Percentiles rank a stretch among this genome's conserved stretches.
These are phyloP conservation scores for Globisporangium paroecandrum DNA, from an alignment of 352 stramenopile genomes.

Conservation along the genomic window DNA sequence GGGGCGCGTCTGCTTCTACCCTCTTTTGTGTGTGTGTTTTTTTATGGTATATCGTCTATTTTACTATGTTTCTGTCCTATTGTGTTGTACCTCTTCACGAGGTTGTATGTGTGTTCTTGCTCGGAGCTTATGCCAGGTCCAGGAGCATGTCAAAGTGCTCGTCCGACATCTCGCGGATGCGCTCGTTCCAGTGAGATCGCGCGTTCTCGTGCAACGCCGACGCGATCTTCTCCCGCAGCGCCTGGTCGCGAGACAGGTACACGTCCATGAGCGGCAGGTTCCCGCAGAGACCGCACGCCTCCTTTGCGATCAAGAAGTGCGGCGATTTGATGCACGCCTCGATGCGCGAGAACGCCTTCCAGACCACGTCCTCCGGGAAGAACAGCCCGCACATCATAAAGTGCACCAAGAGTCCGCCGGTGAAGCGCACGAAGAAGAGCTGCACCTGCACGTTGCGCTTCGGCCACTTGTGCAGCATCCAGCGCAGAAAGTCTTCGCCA, in stretches of 20 bases:
- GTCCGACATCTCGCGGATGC: constrained; percentile 74
- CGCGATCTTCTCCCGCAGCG: constrained; percentile 55
- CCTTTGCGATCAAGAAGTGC: constrained; percentile 72
- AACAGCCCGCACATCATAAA: constrained; percentile 59
- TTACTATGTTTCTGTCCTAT: constrained; percentile 12
- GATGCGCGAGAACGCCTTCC: constrained; percentile 48
- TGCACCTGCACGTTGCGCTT: constrained; percentile 68
- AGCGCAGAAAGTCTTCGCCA: constrained; percentile 55
- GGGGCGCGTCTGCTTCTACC: neutral
- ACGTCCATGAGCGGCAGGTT: constrained; percentile 71
- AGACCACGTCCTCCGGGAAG: constrained; percentile 44
- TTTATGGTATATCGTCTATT: constrained; percentile 12
- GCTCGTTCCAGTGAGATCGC: constrained; percentile 66
- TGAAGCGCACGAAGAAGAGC: constrained; percentile 74
- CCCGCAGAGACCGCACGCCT: constrained; percentile 57
- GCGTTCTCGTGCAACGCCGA: constrained; percentile 66
- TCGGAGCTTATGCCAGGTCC: constrained; percentile 49
- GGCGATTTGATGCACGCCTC: constrained; percentile 52
- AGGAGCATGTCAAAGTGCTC: constrained; percentile 80
- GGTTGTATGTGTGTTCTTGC: neutral
- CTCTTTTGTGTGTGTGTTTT: constrained; percentile 1
- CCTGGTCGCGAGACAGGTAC: constrained; percentile 54
- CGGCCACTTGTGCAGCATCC: constrained; percentile 76
- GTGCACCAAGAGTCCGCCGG: constrained; percentile 48
- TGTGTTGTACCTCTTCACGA: constrained; percentile 2